These are phyloP conservation scores for Cladophialophora chaetospira DNA, from an alignment of 2,329 filamentous ascomycete species.

Conservation along the genomic window DNA sequence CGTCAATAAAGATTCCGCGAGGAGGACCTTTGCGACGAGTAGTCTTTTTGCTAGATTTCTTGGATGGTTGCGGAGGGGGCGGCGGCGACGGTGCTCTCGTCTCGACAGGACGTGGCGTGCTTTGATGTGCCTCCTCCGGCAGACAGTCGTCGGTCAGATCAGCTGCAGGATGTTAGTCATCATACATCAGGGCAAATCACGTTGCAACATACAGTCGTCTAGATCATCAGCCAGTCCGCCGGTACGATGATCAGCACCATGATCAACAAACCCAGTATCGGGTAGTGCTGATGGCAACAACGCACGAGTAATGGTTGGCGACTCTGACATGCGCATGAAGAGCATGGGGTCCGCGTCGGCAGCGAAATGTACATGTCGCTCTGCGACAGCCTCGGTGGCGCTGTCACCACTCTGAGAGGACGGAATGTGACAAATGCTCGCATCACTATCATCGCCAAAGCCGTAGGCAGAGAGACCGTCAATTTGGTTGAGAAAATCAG, in stretches of 20 bases:
- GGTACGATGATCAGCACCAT: conserved; percentile 9
- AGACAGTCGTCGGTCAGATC: conserved; percentile 32
- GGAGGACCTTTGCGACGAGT: conserved; percentile 48
- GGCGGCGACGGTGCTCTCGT: conserved; percentile 17
- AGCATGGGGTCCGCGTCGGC: conserved; percentile 24
- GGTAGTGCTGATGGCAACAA: conserved; percentile 33
- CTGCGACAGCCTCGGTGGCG: conserved; percentile 43
- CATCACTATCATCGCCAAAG: conserved; percentile 38
- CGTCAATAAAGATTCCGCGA: conserved; percentile 51
- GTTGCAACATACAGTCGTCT: conserved; percentile 31
- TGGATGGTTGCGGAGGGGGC: conserved; percentile 14
- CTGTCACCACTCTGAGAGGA: conserved; percentile 35
- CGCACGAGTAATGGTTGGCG: conserved; percentile 33
- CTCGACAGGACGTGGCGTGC: conserved; percentile 53
- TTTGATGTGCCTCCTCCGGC: conserved; percentile 57
- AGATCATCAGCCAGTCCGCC: conserved; percentile 22
- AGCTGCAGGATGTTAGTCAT: conserved; percentile 30
- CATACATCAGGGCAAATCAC: conserved; percentile 9
- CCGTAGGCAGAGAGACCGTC: conserved; percentile 34
- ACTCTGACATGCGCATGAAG: conserved; percentile 27
- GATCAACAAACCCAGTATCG: conserved; percentile 13
- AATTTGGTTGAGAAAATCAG: conserved; percentile 33
- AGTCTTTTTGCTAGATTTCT: conserved; percentile 41
- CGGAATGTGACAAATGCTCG: conserved; percentile 33
- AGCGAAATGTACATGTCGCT: conserved; percentile 71